Percentiles rank a stretch among this genome's conserved stretches.
Evolutionary conservation across 2,329 filamentous ascomycete species (phyloP).

Genomic region (Colletotrichum cuscutae): DNA sequence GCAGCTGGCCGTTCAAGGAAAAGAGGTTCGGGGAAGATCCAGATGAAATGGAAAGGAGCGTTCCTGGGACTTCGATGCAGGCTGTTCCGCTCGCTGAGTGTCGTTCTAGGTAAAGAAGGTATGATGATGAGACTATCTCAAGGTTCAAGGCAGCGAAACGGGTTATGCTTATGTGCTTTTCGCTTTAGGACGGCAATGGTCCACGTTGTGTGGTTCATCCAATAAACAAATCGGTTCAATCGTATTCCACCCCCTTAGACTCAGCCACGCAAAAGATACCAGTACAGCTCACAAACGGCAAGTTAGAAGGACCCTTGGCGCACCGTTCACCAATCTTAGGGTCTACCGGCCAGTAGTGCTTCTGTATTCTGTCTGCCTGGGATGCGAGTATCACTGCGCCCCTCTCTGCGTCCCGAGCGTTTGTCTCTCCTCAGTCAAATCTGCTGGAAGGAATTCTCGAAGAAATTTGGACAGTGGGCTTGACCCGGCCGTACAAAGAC

Average conservation of each 20-base stretch:
- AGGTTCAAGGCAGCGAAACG: background rate
- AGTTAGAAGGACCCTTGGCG: background rate
- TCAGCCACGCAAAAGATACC: background rate
- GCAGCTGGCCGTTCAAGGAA: too few relatives aligned
- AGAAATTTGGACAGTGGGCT: background rate
- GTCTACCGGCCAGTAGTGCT: background rate
- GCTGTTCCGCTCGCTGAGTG: background rate
- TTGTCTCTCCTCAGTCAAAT: background rate
- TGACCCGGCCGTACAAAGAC: background rate
- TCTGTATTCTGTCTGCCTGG: background rate
- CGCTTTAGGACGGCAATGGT: background rate
- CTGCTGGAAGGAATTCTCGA: background rate
- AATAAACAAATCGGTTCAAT: background rate
- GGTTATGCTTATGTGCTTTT: slow-evolving; percentile 18
- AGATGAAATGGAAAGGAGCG: background rate
- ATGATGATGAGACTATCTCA: background rate
- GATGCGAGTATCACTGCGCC: slow-evolving; percentile 21
- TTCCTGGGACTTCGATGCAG: too few relatives aligned
- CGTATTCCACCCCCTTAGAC: background rate
- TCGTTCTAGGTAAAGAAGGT: background rate
- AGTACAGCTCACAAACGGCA: background rate
- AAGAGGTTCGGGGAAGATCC: too few relatives aligned
- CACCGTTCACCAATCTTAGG: background rate
- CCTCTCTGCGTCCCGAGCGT: slow-evolving; percentile 10
- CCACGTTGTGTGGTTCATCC: background rate